Evolutionary conservation across 371 early-diverging fungal genomes (phyloP).

Genomic region (Parasitella parasitica): DNA sequence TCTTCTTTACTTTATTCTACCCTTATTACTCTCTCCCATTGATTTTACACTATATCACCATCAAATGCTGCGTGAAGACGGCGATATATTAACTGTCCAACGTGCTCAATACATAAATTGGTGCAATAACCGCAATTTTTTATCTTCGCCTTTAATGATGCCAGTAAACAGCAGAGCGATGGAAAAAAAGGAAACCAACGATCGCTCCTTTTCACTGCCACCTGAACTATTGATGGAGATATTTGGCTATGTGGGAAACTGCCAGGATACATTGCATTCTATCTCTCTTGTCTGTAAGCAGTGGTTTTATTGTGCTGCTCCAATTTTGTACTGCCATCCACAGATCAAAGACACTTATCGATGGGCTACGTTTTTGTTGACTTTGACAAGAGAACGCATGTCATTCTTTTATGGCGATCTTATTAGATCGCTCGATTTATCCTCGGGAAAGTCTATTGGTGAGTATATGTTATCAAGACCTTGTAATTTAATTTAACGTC

Average conservation of each 20-base stretch:
- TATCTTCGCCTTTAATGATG: background rate
- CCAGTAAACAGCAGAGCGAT: background rate
- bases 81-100: conserved; percentile 9
- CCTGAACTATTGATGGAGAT: conserved; percentile 50
- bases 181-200: background rate
- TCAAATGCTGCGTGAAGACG: background rate
- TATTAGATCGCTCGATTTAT: conserved; percentile 35
- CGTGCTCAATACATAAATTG: conserved; percentile 11
- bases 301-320: conserved; percentile 57
- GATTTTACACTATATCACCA: too few species aligned
- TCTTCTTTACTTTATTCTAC: background rate
- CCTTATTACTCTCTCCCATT: too few species aligned
- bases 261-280: conserved; percentile 40
- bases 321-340: conserved; percentile 53
- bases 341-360: conserved; percentile 51
- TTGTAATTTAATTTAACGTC: background rate
- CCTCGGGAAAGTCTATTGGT: conserved; percentile 31
- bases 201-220: conserved; percentile 32
- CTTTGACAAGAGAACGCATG: conserved; percentile 44
- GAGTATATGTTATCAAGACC: background rate
- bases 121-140: background rate
- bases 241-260: conserved; percentile 31
- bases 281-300: conserved; percentile 52
- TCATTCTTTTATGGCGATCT: conserved; percentile 34
- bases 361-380: conserved; percentile 64